A percentile compares a stretch with the other conserved stretches of the same genome.
Conservation (phyloP, 345 rosid genomes). For the Ricinus communis region DNA sequence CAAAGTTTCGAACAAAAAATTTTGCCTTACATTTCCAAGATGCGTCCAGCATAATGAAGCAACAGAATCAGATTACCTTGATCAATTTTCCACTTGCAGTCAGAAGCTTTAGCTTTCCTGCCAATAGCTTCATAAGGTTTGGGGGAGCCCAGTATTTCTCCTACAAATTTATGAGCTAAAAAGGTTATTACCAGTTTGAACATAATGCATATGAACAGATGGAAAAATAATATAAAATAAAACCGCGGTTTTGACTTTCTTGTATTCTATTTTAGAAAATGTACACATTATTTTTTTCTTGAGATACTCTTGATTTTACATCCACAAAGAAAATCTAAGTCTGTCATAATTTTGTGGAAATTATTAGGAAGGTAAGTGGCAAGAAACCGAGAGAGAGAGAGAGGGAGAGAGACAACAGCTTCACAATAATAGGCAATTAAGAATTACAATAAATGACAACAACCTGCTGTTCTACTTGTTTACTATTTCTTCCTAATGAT, state of each 20-base stretch:
- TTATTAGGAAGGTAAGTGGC: neutral
- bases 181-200: constrained; percentile 19
- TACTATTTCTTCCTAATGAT: neutral
- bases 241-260: neutral
- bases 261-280: neutral
- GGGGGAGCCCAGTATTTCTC: constrained; percentile 64
- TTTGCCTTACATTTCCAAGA: neutral
- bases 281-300: neutral
- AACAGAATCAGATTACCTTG: constrained; percentile 49
- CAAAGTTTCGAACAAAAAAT: neutral
- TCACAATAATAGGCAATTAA: neutral
- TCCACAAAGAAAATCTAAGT: neutral
- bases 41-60: neutral
- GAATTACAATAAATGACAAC: neutral
- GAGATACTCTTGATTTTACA: neutral
- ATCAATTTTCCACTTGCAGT: constrained; percentile 72
- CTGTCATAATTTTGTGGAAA: neutral
- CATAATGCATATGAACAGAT: neutral
- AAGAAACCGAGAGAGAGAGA: neutral
- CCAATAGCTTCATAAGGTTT: constrained; percentile 74
- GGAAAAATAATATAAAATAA: neutral
- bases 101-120: constrained; percentile 71
- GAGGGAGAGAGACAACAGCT: neutral
- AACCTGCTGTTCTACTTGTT: neutral
- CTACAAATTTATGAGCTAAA: constrained; percentile 43